Evolutionary conservation across 2,329 filamentous ascomycete species (phyloP), one percentile per base, ranked within the genome.

Genomic region (Dissoconium aciculare): DNA sequence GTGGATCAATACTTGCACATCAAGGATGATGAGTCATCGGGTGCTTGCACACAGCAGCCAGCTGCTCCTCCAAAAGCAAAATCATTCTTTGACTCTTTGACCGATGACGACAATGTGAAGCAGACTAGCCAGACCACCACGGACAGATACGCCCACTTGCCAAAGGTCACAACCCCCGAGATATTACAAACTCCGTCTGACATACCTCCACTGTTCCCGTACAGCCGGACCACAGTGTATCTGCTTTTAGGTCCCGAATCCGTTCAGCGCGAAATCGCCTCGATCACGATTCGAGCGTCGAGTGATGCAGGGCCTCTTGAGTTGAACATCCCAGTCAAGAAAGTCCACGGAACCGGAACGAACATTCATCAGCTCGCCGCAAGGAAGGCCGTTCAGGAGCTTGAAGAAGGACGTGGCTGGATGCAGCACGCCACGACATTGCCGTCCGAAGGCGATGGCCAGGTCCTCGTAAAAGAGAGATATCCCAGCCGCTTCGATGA

Each of bases 381-480:
- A 0, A 69, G 70, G 32, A 79, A 75, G 48, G 71, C 72, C 2
- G 62, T 76, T 11, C 60, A 69, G 27, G 78, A 83, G 39, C 64
- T 84, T 0, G 77, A 84, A 51, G 67, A 79, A 47, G 69, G 71
- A 0, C 64, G 74, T 14, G 77, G 78, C 9, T 82, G 78, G 74
- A 45, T 62, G 1, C 33, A 72, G 11, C 62, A 63, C 6, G 69
- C 62, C 35, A 59, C 64, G 11, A 37, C 47, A 0, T 50, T 54
- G 27, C n/a, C 11, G 8, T 11, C 29, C n/a, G 49, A 54, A 3
- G 62, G 62, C 1, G 53, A 56, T 4, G 45, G 55, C 0, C 15
- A 26, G 5, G 26, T 21, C n/a, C 12, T 29, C 1, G 46, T 74
- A 11, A 63, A 62, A 23, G 53, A 67, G 4, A 53, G 58, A 28